Conservation (phyloP, 192 early-diverging fungal genomes). For the Coemansia sp. region DNA sequence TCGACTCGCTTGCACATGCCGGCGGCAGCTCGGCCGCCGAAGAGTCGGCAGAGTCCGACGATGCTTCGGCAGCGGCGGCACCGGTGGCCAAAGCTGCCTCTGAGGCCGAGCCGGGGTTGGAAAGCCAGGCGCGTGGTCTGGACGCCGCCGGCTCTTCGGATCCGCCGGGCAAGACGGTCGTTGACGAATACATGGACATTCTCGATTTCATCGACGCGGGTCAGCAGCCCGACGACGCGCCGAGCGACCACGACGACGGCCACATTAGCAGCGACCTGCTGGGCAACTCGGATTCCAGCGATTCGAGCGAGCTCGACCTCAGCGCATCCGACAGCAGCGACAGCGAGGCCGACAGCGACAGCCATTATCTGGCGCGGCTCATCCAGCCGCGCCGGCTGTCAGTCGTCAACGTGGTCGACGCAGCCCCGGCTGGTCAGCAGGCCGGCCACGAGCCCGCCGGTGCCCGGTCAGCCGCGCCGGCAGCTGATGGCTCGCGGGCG, state of each 20-base stretch:
- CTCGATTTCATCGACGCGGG: conserved; percentile 35
- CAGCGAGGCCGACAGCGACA: conserved; percentile 33
- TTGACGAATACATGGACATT: conserved; percentile 45
- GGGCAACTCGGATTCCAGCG: conserved; percentile 25
- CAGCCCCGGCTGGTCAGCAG: not conserved
- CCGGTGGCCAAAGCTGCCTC: not conserved
- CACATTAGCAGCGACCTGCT: conserved; percentile 49
- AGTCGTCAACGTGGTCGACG: conserved; percentile 20
- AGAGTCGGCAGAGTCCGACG: not conserved
- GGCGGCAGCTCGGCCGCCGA: not conserved
- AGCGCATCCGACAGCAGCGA: conserved; percentile 22
- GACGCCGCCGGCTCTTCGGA: not conserved
- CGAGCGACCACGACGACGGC: conserved; percentile 24
- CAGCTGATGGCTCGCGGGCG: not conserved
- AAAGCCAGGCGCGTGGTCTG: too few relatives aligned
- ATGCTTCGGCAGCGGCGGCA: not conserved
- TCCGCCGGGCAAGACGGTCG: conserved; percentile 4
- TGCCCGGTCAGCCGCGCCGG: not conserved
- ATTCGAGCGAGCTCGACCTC: conserved; percentile 12
- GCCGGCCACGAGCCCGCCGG: not conserved
- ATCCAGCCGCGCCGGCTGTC: conserved; percentile 8
- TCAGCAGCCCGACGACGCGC: not conserved
- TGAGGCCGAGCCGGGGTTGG: not conserved
- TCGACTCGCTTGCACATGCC: not conserved
- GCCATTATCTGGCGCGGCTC: conserved; percentile 29